phyloP scores from a whole-genome alignment of 257 asterid species.

The Solanum tarapatanum region DNA sequence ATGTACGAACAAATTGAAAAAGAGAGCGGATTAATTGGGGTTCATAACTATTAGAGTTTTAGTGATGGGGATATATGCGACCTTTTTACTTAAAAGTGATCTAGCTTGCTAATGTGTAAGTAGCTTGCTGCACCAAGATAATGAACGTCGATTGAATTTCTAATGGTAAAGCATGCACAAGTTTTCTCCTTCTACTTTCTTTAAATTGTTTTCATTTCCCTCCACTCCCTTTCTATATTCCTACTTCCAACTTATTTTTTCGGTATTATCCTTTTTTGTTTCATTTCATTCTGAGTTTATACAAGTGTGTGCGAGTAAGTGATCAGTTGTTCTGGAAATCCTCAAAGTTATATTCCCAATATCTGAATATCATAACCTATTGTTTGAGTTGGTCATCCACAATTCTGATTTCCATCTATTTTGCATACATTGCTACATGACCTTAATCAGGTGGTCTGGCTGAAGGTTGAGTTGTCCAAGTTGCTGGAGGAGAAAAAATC shows the following conservation, averaged over 20 bases:
- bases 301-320: background rate
- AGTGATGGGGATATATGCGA: background rate
- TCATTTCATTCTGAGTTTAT: background rate
- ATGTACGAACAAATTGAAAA: background rate
- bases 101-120: background rate
- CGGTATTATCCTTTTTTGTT: background rate
- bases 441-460: constrained; percentile 61
- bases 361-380: background rate
- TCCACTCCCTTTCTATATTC: background rate
- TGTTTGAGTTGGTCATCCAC: background rate
- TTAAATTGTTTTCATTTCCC: background rate
- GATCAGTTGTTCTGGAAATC: background rate
- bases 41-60: background rate
- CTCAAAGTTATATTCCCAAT: background rate
- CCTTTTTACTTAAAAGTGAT: background rate
- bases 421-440: background rate
- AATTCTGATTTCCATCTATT: background rate
- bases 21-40: background rate
- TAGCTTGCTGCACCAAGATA: background rate
- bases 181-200: background rate
- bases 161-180: background rate
- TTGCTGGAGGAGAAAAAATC: constrained; percentile 85
- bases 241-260: background rate
- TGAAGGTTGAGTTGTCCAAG: constrained; percentile 83
- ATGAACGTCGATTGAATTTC: background rate